Evolutionary conservation across 2,329 filamentous ascomycete genomes (phyloP).

Genomic region (Colletotrichum sp.): DNA sequence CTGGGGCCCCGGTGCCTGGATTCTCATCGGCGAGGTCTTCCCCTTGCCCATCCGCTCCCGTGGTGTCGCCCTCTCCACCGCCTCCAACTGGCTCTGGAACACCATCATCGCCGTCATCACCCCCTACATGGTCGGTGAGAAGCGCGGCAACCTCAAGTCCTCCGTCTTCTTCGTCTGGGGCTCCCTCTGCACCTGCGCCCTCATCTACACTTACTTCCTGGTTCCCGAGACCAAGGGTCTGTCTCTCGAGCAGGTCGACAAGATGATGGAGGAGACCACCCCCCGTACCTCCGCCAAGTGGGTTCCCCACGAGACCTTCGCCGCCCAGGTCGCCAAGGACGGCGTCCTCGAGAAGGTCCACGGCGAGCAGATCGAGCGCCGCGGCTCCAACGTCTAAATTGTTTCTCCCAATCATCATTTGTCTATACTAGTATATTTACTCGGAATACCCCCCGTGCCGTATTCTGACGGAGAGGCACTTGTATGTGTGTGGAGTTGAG

Average conservation of each 20-base stretch:
- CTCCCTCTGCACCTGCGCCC: constrained; percentile 63
- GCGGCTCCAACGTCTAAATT: constrained; percentile 34
- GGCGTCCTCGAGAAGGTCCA: constrained; percentile 34
- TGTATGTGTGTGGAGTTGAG: neutral
- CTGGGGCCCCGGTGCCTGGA: constrained; percentile 84
- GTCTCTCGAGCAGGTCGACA: constrained; percentile 80
- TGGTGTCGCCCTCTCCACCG: constrained; percentile 85
- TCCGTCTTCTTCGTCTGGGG: constrained; percentile 82
- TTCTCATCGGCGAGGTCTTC: constrained; percentile 89
- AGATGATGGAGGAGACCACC: constrained; percentile 87
- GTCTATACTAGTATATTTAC: neutral
- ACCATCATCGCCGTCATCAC: constrained; percentile 74
- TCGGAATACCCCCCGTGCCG: neutral
- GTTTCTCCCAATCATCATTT: neutral
- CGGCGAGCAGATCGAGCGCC: constrained; percentile 33
- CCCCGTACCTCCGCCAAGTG: constrained; percentile 79
- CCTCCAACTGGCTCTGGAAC: constrained; percentile 94
- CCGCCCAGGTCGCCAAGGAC: constrained; percentile 48
- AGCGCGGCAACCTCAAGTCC: constrained; percentile 69
- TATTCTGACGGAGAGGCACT: neutral
- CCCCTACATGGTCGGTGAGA: constrained; percentile 69
- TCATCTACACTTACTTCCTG: constrained; percentile 75
- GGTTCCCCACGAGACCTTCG: constrained; percentile 75
- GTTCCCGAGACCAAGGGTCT: constrained; percentile 78
- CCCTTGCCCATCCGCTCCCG: constrained; percentile 87